Conservation (phyloP, 2,329 filamentous ascomycete genomes). For the Arthrobotrys megalospora region DNA sequence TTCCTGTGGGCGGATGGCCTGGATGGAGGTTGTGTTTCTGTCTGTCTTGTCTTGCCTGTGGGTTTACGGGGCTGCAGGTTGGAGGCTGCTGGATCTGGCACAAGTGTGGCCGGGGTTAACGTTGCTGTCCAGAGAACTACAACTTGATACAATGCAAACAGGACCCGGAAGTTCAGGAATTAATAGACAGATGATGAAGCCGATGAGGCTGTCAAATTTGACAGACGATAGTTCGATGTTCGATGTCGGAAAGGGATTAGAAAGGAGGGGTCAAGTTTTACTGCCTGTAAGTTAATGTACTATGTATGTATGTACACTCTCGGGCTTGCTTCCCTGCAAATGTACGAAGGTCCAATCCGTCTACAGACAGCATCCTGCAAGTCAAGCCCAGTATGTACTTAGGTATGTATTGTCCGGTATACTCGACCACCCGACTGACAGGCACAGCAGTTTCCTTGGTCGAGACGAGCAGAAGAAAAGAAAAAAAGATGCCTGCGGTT, state of each 20-base stretch:
- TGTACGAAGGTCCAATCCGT: not conserved
- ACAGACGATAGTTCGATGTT: not conserved
- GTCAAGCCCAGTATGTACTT: too few relatives aligned
- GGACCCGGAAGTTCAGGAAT: not conserved
- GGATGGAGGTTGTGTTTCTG: conserved; percentile 6
- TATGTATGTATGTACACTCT: too few relatives aligned
- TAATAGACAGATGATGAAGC: not conserved
- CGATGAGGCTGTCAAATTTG: conserved; percentile 10
- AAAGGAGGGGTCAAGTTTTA: not conserved
- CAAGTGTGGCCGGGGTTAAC: conserved; percentile 23
- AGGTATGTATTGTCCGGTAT: too few relatives aligned
- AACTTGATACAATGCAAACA: too few relatives aligned
- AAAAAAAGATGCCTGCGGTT: conserved; percentile 8
- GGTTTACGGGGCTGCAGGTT: conserved; percentile 44
- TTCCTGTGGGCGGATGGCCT: conserved; percentile 41
- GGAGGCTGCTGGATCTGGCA: conserved; percentile 49
- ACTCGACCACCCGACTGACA: too few relatives aligned
- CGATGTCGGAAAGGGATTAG: not conserved
- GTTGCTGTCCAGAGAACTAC: too few relatives aligned
- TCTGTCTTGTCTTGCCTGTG: not conserved
- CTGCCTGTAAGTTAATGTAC: not conserved
- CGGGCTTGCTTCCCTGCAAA: too few relatives aligned
- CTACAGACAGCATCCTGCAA: not conserved
- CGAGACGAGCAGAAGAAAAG: not conserved
- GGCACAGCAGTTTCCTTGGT: too few relatives aligned